Evolutionary conservation across 306 rosid genomes (phyloP).

Genomic region (Acacia crassicarpa): DNA sequence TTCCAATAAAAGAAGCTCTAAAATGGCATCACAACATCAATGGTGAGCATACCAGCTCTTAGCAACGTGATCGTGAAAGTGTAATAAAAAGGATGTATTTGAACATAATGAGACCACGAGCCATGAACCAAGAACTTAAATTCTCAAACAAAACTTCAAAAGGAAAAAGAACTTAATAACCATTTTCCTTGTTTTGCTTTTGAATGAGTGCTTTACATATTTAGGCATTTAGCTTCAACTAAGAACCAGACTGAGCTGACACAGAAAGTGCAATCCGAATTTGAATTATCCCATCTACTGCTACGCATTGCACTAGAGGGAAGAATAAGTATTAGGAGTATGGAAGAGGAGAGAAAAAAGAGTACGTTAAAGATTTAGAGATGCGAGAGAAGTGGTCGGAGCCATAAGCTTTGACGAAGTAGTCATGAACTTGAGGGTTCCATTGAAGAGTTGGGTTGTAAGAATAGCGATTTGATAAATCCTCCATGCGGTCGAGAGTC

Average conservation of each 20-base stretch:
- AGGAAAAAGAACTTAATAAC: not conserved
- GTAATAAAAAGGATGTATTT: not conserved
- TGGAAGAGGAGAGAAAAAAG: not conserved
- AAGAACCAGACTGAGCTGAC: not conserved
- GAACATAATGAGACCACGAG: not conserved
- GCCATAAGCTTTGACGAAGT: conserved; percentile 78
- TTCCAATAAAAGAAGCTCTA: not conserved
- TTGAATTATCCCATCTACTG: not conserved
- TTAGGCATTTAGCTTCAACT: not conserved
- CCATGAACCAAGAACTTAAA: not conserved
- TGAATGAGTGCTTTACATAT: not conserved
- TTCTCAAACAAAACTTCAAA: not conserved
- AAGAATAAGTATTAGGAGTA: not conserved
- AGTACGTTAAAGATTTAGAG: conserved; percentile 76
- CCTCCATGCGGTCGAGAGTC: conserved; percentile 45
- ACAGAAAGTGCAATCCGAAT: not conserved
- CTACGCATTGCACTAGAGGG: not conserved
- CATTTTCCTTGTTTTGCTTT: not conserved
- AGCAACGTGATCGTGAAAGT: conserved; percentile 4
- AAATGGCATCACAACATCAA: not conserved
- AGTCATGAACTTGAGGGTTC: conserved; percentile 65
- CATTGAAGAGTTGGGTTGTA: conserved; percentile 64
- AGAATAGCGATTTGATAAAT: conserved; percentile 50
- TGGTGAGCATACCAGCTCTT: not conserved
- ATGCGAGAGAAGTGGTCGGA: conserved; percentile 67